Evolutionary conservation across 1,284 basidiomycete species (phyloP), one percentile per base, ranked within the genome.

Genomic region (Trametes hirsuta): DNA sequence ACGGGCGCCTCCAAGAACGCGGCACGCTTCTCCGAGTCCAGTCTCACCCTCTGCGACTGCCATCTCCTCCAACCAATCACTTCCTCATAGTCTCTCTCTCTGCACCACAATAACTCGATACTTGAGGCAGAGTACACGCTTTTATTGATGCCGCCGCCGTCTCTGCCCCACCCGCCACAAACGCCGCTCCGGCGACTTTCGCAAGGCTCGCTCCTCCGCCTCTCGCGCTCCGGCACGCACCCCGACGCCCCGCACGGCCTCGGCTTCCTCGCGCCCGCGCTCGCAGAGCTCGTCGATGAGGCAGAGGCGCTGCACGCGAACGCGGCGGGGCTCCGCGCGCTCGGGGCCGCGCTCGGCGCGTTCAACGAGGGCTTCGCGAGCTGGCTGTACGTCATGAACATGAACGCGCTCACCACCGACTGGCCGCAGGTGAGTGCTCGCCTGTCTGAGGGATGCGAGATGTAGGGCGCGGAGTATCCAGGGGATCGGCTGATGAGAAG

Each of bases 341-440:
- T 97, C 58, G 87, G 91, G 71, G 80, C 88, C 50, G 88, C 92
- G 18, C 81, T 98, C 48, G 84, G 85, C 4, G 87, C 85, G 11
- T 97, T 98, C 79, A 97, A 97, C 72, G 95, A 98, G 73, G 88
- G 88, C 41, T 98, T 98, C 71, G 90, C 94, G 10, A 94, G 92
- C 72, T 96, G 90, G 82, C 76, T 97, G 18, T 96, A 95, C 73
- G 88, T 90, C 10, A 87, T 97, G 84, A 91, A 94, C 72, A 97
- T 97, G 93, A 96, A 97, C 70, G 90, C 94, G 1, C 85, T 96
- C 64, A 95, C 94, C 30, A 88, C 90, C 0, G 95, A 97, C 73
- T 97, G 94, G 94, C 85, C 86, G 0, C 90, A 96, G 82, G 93
- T 90, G 67, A 60, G 83, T 35, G 15, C 12, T 14, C 39, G 15